Evolutionary conservation across 2,329 filamentous ascomycete genomes (phyloP), one percentile per base, ranked within the genome.

Genomic region (Byssoonygena ceratinophila): DNA sequence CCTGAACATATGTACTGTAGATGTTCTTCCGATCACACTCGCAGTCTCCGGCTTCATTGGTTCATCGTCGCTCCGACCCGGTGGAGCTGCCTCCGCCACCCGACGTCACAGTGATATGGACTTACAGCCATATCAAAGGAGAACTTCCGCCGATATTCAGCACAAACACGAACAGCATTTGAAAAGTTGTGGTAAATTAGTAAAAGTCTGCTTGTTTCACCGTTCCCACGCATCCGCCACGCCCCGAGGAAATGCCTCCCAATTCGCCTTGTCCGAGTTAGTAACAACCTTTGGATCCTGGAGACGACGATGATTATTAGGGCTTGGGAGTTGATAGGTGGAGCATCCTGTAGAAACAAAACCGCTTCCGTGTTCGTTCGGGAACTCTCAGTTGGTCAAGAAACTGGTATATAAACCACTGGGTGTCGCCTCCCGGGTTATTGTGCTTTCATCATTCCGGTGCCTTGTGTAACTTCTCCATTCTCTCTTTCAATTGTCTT

Each of bases 221-320:
- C 34, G 20, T n/a, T 40, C 20, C 16, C 37, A 11, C 37, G 25
- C 37, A 44, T 44, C 48, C 39, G 34, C 48, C 37, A 44, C 27
- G 11, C 34, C 22, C 36, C 23, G 39, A 34, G 20, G 22, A 43
- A 43, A 36, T 44, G 9, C 27, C 37, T 43, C 22, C 16, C 20
- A 27, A 43, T 43, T 9, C 16, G 14, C 29, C 36, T 27, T 12
- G 16, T n/a, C 29, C 16, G 27, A 34, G 48, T 51, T 51, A 51
- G 39, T 51, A 51, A 51, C 36, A 44, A 36, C 44, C 50, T 48
- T 46, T 53, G 31, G 12, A 46, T 34, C 20, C 34, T 53, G 23
- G 34, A 46, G 34, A 51, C 27, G 37, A 46, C 40, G 48, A 47
- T 39, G 41, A 55, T 43, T 51, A n/a, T 37, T 54, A 54, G 50